Evolutionary conservation across 164 flowering plant species (phyloP), one percentile per base, ranked within the genome.

Genomic region (Magnolia officinalis): DNA sequence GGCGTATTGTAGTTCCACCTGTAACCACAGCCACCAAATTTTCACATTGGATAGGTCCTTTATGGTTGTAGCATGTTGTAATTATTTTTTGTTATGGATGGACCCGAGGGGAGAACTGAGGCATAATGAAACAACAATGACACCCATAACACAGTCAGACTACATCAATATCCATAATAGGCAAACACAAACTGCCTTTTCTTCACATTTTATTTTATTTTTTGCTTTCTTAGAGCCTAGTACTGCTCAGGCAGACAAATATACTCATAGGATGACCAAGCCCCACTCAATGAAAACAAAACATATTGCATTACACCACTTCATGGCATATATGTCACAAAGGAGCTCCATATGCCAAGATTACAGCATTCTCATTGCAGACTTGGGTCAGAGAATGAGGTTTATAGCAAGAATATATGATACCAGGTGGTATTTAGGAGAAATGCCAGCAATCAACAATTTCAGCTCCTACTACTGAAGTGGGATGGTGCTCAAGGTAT

Each of bases 1-100:
- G 74, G 81, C 78, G 79, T 89, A 92, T 78, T 90, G 96, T 26
- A 92, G 86, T 77, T 92, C 96, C 74, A 85, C 86, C 96, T 78
- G 69, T 26, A 37, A 55, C 13, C 61, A 55, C 13, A 55, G 16
- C 61, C 61, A 55, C 61, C 45, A 9, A 55, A 55, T 55, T 11
- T 55, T 16, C 13, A 16, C 8, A 16, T 55, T 55, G 61, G 61
- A 55, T 55, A 2, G 13, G 16, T 55, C 61, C 61, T 55, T 4
- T 2, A 55, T 55, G 13, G 61, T 16, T 55, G 18, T 55, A 16
- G 61, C 61, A 55, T 11, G 61, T 55, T 55, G 18, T 11, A 16
- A 55, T 11, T 37, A 37, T 37, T 37, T 37, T 37, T 37, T 5
- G 6, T 5, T 37, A 37, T 37, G 45, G 45, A 37, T 37, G 45